phyloP scores from a whole-genome alignment of 1,139 yeast genomes.

The Blastobotrys ciferrii region DNA sequence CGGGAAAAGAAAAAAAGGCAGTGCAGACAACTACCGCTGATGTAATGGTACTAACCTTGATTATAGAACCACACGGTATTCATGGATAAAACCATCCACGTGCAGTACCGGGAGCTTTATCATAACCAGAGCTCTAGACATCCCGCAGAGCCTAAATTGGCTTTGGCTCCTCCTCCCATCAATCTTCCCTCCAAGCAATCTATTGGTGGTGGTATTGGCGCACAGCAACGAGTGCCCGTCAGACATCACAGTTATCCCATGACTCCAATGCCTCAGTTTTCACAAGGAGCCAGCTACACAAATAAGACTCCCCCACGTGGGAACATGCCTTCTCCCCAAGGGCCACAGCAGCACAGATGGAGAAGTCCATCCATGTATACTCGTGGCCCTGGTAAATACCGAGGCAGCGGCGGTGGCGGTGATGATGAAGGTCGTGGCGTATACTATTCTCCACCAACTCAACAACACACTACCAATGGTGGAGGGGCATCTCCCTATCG shows the following conservation, averaged over 20 bases:
- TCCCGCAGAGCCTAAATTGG: conserved; percentile 20
- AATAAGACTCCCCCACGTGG: not conserved
- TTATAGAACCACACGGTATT: conserved; percentile 64
- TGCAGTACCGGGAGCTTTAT: conserved; percentile 66
- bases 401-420: no score
- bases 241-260: conserved; percentile 15
- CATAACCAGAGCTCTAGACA: conserved; percentile 34
- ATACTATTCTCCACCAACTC: not conserved
- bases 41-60: not conserved
- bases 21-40: no score
- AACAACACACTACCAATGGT: not conserved
- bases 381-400: not conserved
- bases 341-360: not conserved
- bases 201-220: not conserved
- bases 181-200: conserved; percentile 19
- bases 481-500: not conserved
- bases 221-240: conserved; percentile 6
- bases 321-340: not conserved
- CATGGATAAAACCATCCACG: conserved; percentile 73
- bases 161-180: conserved; percentile 31
- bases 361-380: not conserved
- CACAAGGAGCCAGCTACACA: not conserved
- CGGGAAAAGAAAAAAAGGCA: no score
- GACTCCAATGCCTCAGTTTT: conserved; percentile 13
- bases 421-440: not conserved